These are phyloP conservation scores for Hypoxylon sp. DNA, from an alignment of 2,329 filamentous ascomycete genomes.

Conservation along the genomic window DNA sequence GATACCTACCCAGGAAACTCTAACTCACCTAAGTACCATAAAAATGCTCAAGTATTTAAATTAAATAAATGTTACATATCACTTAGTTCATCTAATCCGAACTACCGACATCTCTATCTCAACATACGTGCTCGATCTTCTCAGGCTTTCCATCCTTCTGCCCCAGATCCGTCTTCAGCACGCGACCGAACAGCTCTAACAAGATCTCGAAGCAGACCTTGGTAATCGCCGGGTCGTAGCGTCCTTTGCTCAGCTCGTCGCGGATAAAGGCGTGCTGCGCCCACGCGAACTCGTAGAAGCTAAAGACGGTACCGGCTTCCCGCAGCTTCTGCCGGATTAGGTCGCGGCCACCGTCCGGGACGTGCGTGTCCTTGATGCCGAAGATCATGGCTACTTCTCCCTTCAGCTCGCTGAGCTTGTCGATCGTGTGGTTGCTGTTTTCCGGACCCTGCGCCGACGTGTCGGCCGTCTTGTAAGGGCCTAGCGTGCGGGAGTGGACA, in stretches of 20 bases:
- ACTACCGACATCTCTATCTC: slow-evolving; percentile 8
- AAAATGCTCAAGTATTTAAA: no score
- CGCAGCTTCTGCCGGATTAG: slow-evolving; percentile 85
- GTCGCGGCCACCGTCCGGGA: slow-evolving; percentile 84
- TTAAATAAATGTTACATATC: neutral
- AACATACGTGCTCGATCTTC: slow-evolving; percentile 80
- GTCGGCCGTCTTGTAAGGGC: slow-evolving; percentile 65
- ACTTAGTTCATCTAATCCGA: neutral
- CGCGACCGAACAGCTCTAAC: slow-evolving; percentile 84
- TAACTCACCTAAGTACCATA: slow-evolving; percentile 7
- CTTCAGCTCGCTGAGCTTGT: slow-evolving; percentile 72
- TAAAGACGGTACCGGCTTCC: slow-evolving; percentile 78
- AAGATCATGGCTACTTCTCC: slow-evolving; percentile 91
- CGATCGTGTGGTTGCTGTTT: slow-evolving; percentile 63
- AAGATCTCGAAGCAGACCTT: slow-evolving; percentile 93
- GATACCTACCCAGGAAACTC: no score
- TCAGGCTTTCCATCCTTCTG: slow-evolving; percentile 69
- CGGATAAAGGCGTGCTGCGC: slow-evolving; percentile 95
- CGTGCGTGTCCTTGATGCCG: slow-evolving; percentile 90
- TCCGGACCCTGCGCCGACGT: slow-evolving; percentile 54
- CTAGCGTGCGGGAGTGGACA: slow-evolving; percentile 83
- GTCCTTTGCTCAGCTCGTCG: slow-evolving; percentile 92
- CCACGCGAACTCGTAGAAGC: slow-evolving; percentile 91
- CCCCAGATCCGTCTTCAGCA: slow-evolving; percentile 83
- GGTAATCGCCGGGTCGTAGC: slow-evolving; percentile 87